Conservation (phyloP, 352 stramenopile genomes). For the Pythium aristosporum region DNA sequence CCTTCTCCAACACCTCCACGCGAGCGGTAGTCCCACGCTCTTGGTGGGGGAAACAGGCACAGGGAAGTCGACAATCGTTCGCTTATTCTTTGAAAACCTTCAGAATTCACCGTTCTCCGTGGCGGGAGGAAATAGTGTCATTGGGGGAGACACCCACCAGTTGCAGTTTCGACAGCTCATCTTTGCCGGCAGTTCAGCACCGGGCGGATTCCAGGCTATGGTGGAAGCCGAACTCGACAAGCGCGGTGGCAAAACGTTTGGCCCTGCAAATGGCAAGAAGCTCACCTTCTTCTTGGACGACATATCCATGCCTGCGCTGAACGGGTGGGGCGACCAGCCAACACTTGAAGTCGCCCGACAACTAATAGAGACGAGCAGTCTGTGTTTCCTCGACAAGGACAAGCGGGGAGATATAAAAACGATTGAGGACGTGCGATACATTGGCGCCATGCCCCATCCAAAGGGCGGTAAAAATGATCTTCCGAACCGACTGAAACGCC, state of each 20-base stretch:
- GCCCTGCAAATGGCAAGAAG: slow-evolving; percentile 62
- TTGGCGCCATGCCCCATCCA: slow-evolving; percentile 65
- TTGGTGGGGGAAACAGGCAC: slow-evolving; percentile 85
- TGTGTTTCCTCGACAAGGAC: slow-evolving; percentile 86
- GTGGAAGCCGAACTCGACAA: slow-evolving; percentile 80
- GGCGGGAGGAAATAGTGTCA: slow-evolving; percentile 11
- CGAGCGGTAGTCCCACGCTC: slow-evolving; percentile 60
- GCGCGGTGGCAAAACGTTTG: slow-evolving; percentile 77
- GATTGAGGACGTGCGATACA: slow-evolving; percentile 65
- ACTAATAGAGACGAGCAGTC: slow-evolving; percentile 57
- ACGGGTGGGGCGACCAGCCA: slow-evolving; percentile 75
- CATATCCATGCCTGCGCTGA: slow-evolving; percentile 61
- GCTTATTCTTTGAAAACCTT: slow-evolving; percentile 70
- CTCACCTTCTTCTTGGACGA: slow-evolving; percentile 84
- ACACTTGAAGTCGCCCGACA: slow-evolving; percentile 76
- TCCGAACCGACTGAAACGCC: slow-evolving; percentile 86
- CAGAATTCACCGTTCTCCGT: not conserved
- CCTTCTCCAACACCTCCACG: slow-evolving; percentile 66
- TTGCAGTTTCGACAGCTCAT: slow-evolving; percentile 84
- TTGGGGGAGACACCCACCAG: slow-evolving; percentile 31
- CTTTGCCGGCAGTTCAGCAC: slow-evolving; percentile 82
- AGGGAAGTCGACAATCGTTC: slow-evolving; percentile 82
- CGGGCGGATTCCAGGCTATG: slow-evolving; percentile 75
- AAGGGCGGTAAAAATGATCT: slow-evolving; percentile 80
- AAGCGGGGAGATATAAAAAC: slow-evolving; percentile 79